phyloP scores from a whole-genome alignment of 2,329 filamentous ascomycete genomes.

The Escovopsis sp. region DNA sequence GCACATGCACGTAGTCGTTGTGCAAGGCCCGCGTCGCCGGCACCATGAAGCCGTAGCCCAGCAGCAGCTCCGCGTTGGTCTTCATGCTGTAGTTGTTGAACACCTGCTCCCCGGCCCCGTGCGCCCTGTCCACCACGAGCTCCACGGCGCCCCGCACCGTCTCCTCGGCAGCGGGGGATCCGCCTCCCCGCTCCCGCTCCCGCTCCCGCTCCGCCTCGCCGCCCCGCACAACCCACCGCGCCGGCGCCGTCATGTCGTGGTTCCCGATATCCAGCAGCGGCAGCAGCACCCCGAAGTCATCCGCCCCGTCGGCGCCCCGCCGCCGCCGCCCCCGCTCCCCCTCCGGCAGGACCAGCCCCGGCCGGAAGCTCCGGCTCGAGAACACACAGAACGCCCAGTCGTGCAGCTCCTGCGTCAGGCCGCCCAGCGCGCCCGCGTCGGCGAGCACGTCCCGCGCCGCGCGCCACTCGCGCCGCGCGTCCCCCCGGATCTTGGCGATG shows the following conservation, averaged over 20 bases:
- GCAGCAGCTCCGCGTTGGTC: constrained; percentile 56
- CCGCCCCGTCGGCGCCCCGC: constrained; percentile 20
- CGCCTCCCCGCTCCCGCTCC: too few species aligned
- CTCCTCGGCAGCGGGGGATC: background rate
- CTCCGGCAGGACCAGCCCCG: constrained; percentile 38
- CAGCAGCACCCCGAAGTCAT: constrained; percentile 54
- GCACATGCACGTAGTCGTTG: constrained; percentile 46
- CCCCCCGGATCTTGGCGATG: constrained; percentile 30
- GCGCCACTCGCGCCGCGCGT: constrained; percentile 32
- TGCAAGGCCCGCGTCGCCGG: constrained; percentile 33
- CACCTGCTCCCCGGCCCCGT: constrained; percentile 38
- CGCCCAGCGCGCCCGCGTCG: constrained; percentile 4
- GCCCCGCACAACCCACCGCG: constrained; percentile 38
- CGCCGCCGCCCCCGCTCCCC: constrained; percentile 9
- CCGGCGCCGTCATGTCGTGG: constrained; percentile 46
- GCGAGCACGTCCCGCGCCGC: constrained; percentile 25
- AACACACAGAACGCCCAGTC: constrained; percentile 52
- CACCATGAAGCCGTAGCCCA: constrained; percentile 49
- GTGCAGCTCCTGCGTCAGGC: constrained; percentile 37
- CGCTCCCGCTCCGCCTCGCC: too few species aligned
- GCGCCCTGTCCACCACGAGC: constrained; percentile 26
- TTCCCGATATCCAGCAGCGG: constrained; percentile 61
- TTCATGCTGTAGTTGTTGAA: constrained; percentile 63
- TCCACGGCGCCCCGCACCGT: constrained; percentile 19
- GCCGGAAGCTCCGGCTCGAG: constrained; percentile 49